Evolutionary conservation across 176 grass and related monocot genomes (phyloP), one percentile per base, ranked within the genome.

Genomic region (Raddia distichophylla): DNA sequence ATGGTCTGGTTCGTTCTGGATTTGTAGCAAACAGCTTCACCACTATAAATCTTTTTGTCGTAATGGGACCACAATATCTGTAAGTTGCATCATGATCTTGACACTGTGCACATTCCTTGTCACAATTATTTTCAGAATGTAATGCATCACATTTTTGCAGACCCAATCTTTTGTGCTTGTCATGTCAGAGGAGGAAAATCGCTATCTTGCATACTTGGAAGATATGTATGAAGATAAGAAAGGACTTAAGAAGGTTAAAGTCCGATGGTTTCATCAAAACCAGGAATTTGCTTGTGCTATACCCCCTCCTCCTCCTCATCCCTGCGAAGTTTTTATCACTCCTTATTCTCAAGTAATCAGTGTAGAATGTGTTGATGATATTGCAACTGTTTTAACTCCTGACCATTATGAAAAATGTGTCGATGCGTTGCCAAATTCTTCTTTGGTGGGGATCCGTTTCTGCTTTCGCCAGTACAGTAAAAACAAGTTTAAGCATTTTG

Each of bases 221-320:
- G 97, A 99, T 83, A 96, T 99, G 97, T 99, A 99, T 73, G 97
- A 99, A 80, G 91, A 99, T 75, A 99, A 93, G 77, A 99, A 95
- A 54, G 97, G 97, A 45, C 89, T 83, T 74, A 99, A 99, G 85
- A 99, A 99, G 83, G 93, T 93, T 89, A 99, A 93, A 95, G 97
- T 93, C 60, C 82, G 93, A 84, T 99, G 97, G 97, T 99, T 99
- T 91, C 93, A 99, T 82, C 89, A 96, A 80, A 93, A 99, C 80
- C 84, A 91, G 81, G 97, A 99, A 91, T 93, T 99, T 86, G 85
- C 82, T 71, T 93, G 93, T 66, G 80, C 84, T 19, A 99, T 99
- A 90, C 97, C 97, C 40, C 87, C 97, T 58, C 93, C 93, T 67
- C 61, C 93, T n/a, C 93, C 93, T 54, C 97, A 99, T 93, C 97